Evolutionary conservation across 345 rosid genomes (phyloP).

Genomic region (Pistacia atlantica): DNA sequence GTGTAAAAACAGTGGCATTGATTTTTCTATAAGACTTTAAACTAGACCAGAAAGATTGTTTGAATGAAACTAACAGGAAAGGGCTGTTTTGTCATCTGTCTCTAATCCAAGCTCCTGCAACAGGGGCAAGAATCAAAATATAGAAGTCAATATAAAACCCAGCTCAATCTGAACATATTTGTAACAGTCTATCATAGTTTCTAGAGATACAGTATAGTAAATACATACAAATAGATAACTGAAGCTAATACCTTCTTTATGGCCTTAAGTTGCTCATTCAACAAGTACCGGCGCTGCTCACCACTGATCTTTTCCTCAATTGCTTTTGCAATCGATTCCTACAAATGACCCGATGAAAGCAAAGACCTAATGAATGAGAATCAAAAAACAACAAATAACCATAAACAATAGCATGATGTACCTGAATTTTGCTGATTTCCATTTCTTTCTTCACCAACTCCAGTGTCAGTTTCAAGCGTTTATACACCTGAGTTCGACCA

Average conservation of each 20-base stretch:
- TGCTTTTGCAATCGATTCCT: conserved; percentile 98
- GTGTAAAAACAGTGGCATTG: not conserved
- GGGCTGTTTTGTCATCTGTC: conserved; percentile 98
- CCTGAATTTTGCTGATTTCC: conserved; percentile 99
- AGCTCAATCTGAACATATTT: not conserved
- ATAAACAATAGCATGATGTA: conserved; percentile 26
- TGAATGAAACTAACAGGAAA: conserved; percentile 64
- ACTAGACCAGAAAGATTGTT: not conserved
- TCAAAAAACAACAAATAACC: conserved; percentile 15
- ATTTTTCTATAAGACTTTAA: not conserved
- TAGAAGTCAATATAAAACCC: not conserved
- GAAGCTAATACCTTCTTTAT: conserved; percentile 79
- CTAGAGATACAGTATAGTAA: not conserved
- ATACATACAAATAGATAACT: conserved; percentile 6
- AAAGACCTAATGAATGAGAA: not conserved
- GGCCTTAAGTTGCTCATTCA: conserved; percentile 98
- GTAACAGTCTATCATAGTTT: not conserved
- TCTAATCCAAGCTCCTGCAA: conserved; percentile 96
- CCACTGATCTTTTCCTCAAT: conserved; percentile 99
- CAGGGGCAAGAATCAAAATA: conserved; percentile 12
- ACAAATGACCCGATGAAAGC: conserved; percentile 21
- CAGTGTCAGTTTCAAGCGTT: conserved; percentile 80
- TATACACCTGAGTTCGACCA: conserved; percentile 62
- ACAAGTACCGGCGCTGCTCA: conserved; percentile 95
- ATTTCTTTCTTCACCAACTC: conserved; percentile 94